Evolutionary conservation across 208 protist genomes (phyloP).

Genomic region (Acanthamoeba sp.): DNA sequence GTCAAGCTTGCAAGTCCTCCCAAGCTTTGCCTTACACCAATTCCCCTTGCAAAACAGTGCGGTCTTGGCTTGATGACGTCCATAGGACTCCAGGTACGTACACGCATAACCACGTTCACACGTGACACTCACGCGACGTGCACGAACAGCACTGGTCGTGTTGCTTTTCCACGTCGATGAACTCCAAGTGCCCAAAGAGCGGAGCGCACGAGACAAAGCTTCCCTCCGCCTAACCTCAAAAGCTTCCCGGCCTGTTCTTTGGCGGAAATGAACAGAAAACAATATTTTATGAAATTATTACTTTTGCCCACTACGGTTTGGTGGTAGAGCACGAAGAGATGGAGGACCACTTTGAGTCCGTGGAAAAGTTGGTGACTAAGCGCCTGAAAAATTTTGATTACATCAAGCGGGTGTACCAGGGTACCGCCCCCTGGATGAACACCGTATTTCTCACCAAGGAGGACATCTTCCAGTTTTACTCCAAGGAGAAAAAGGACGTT

Average conservation of each 20-base stretch:
- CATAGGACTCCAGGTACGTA: constrained; percentile 6
- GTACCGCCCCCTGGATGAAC: constrained; percentile 64
- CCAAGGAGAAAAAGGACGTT: constrained; percentile 2
- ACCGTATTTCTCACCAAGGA: constrained; percentile 67
- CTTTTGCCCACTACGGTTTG: neutral
- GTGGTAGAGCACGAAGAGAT: neutral
- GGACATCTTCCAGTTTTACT: constrained; percentile 35
- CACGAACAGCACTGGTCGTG: constrained; percentile 38
- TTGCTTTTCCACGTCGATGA: neutral
- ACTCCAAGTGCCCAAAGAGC: constrained; percentile 46
- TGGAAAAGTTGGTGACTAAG: constrained; percentile 43
- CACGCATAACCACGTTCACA: no score
- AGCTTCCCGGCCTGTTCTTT: no score
- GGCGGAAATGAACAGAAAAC: no score
- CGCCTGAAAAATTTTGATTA: constrained; percentile 66
- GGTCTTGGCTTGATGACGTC: constrained; percentile 34
- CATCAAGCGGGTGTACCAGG: constrained; percentile 61
- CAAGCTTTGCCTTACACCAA: neutral
- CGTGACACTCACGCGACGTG: neutral
- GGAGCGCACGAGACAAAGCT: neutral
- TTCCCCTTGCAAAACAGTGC: constrained; percentile 4
- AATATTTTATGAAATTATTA: no score
- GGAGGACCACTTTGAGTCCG: constrained; percentile 18
- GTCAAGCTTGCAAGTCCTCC: neutral
- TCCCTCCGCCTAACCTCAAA: no score